Evolutionary conservation across 805 yeast species (phyloP).

Genomic region (Kregervanrija delftensis): DNA sequence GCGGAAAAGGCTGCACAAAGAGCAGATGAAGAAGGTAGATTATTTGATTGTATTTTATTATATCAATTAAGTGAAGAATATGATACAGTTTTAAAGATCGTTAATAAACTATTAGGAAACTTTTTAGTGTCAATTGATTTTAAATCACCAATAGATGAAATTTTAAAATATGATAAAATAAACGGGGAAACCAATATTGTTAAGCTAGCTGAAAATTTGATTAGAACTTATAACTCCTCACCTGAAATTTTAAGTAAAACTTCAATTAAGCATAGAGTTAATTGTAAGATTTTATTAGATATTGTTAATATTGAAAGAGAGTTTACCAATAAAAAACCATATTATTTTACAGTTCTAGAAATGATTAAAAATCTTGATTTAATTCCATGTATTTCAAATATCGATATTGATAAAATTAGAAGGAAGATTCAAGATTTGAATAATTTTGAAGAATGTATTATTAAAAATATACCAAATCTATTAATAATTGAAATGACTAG

Average conservation of each 20-base stretch:
- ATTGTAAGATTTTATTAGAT: constrained; percentile 56
- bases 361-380: constrained; percentile 52
- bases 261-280: constrained; percentile 49
- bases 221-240: constrained; percentile 45
- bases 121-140: constrained; percentile 59
- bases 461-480: constrained; percentile 74
- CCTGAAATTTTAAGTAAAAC: constrained; percentile 53
- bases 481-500: constrained; percentile 78
- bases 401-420: constrained; percentile 53
- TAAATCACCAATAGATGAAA: constrained; percentile 15
- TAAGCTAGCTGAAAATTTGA: constrained; percentile 37
- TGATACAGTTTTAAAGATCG: constrained; percentile 67
- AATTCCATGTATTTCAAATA: constrained; percentile 49
- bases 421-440: constrained; percentile 59
- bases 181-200: constrained; percentile 42
- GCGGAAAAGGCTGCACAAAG: constrained; percentile 79
- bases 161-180: constrained; percentile 13
- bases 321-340: constrained; percentile 50
- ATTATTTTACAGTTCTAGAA: constrained; percentile 29
- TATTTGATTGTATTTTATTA: constrained; percentile 74
- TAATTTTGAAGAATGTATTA: constrained; percentile 58
- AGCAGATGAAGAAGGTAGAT: constrained; percentile 89
- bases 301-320: constrained; percentile 61
- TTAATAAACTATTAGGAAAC: constrained; percentile 76
- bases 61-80: constrained; percentile 87